Conservation (phyloP, 1,139 yeast species). For the Zygotorulaspora mrakii region DNA sequence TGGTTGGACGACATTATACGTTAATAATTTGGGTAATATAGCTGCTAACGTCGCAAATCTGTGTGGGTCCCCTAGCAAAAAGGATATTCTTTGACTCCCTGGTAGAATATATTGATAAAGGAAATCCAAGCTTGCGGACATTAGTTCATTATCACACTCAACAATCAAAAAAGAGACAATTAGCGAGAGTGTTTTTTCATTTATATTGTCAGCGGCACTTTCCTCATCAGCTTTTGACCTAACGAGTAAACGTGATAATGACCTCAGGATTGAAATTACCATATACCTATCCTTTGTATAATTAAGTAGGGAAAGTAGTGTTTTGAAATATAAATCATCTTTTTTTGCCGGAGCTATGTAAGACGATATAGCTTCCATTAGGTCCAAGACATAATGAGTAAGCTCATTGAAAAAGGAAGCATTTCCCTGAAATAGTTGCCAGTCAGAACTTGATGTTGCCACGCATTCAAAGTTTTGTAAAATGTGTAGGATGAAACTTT, state of each 20-base stretch:
- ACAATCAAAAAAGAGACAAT: constrained; percentile 47
- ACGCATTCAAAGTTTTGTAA: constrained; percentile 29
- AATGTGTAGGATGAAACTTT: constrained; percentile 39
- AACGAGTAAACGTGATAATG: constrained; percentile 48
- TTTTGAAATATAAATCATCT: constrained; percentile 57
- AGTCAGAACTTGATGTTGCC: constrained; percentile 16
- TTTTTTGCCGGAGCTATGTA: constrained; percentile 70
- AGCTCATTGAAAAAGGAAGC: constrained; percentile 51
- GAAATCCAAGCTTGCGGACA: constrained; percentile 63
- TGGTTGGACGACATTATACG: constrained; percentile 44
- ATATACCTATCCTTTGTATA: constrained; percentile 54
- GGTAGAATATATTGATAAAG: constrained; percentile 62
- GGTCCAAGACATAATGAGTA: constrained; percentile 66
- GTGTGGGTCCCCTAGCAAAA: constrained; percentile 39
- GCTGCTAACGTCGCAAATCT: constrained; percentile 51
- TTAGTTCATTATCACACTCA: constrained; percentile 54
- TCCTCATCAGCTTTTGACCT: constrained; percentile 44
- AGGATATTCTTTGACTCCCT: constrained; percentile 41
- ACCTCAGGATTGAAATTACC: constrained; percentile 50
- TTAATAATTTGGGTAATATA: constrained; percentile 60
- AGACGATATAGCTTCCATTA: constrained; percentile 80
- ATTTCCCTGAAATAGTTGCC: constrained; percentile 29
- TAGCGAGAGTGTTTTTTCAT: constrained; percentile 41
- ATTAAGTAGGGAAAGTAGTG: constrained; percentile 46
- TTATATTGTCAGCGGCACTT: constrained; percentile 44